Evolutionary conservation across 1,284 basidiomycete genomes (phyloP), one percentile per base, ranked within the genome.

Genomic region (Abortiporus biennis): DNA sequence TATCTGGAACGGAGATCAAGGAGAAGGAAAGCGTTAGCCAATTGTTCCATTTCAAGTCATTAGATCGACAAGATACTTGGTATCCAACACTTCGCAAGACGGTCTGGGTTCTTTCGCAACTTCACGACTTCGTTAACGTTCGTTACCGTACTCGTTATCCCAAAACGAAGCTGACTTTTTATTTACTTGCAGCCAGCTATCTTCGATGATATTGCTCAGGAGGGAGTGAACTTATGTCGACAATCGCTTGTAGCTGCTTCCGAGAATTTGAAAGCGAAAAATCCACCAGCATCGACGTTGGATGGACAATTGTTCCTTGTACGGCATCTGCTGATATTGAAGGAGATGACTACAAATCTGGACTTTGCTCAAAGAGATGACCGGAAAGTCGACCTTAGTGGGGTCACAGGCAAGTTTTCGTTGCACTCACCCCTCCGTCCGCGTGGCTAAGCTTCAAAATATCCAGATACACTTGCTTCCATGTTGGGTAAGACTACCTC

Each of bases 191-290:
- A 94, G 91, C 80, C 85, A 13, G 84, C 81, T 1, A 93, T 96
- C 46, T 97, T 95, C 50, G 85, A 91, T 54, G 93, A 96, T 57
- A 86, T 96, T 35, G 91, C 93, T 0, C 88, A 92, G 60, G 92
- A 96, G 64, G 89, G 92, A 0, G 74, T 95, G 24, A 72, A 75
- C 12, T 68, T 92, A 3, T 94, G 92, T 58, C 79, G 85, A 30
- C 72, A 81, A 47, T 92, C 91, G 0, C 73, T 96, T 5, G 66
- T 85, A 16, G 61, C 74, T 3, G 90, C 87, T 0, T 71, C 88
- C 0, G 75, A 84, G 16, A 66, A 74, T 31, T 69, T 95, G 22
- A 68, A 72, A 17, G 62, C 72, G 5, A 75, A 72, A 27, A 69
- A 63, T 22, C 59, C 64, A 23, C 64, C 68, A 12, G 59, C 66